These are phyloP conservation scores for Xerocomellus amylosporus DNA, from an alignment of 768 basidiomycete genomes.

Conservation along the genomic window DNA sequence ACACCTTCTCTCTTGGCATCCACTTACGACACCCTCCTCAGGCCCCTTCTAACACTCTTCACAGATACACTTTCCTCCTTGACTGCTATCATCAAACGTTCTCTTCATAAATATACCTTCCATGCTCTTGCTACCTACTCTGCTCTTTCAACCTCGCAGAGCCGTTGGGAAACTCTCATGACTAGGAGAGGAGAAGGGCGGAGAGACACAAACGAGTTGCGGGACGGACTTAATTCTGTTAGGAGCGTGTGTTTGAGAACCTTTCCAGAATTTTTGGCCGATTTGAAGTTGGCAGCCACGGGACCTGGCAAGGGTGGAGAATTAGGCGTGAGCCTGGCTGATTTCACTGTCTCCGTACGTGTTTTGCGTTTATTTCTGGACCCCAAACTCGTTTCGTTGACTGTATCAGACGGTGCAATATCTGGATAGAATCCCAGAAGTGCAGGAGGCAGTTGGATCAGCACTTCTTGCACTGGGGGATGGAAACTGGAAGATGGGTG, in stretches of 20 bases:
- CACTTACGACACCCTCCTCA: slow-evolving; percentile 60
- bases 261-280: slow-evolving; percentile 81
- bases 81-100: slow-evolving; percentile 65
- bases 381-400: not conserved
- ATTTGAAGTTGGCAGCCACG: slow-evolving; percentile 63
- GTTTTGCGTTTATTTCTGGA: not conserved
- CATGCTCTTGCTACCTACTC: slow-evolving; percentile 74
- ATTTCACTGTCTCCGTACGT: slow-evolving; percentile 55
- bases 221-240: slow-evolving; percentile 63
- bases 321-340: slow-evolving; percentile 60
- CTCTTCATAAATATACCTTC: slow-evolving; percentile 75
- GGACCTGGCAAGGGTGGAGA: slow-evolving; percentile 52
- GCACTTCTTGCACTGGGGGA: slow-evolving; percentile 73
- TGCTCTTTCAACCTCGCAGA: slow-evolving; percentile 52
- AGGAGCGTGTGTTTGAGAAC: slow-evolving; percentile 71
- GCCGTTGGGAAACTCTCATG: slow-evolving; percentile 66
- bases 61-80: slow-evolving; percentile 62
- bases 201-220: slow-evolving; percentile 61
- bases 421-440: slow-evolving; percentile 66
- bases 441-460: slow-evolving; percentile 62
- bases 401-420: slow-evolving; percentile 62
- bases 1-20: slow-evolving; percentile 48
- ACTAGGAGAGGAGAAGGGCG: slow-evolving; percentile 45
- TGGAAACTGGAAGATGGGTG: slow-evolving; percentile 92
- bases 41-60: slow-evolving; percentile 65